A percentile compares a stretch with the other conserved stretches of the same genome.
Evolutionary conservation across 768 basidiomycete genomes (phyloP).

Genomic region (Trametes sanguinea): DNA sequence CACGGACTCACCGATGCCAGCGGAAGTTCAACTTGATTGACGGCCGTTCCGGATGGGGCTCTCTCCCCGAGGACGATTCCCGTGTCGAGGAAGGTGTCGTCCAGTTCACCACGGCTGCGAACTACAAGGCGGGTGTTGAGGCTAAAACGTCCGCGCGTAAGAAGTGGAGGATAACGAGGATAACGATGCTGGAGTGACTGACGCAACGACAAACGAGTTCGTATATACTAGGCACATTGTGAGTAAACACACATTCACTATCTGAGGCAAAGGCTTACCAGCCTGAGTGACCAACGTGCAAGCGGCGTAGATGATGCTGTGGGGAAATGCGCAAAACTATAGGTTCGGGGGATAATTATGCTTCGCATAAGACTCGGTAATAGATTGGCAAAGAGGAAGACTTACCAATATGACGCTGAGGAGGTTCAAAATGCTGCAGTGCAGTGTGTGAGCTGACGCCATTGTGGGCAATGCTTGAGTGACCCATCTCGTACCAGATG

Average conservation of each 20-base stretch:
- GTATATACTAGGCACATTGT: not conserved
- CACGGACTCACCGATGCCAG: too few relatives aligned
- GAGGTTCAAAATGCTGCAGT: too few relatives aligned
- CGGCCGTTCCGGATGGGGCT: not conserved
- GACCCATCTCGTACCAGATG: too few relatives aligned
- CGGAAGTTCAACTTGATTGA: not conserved
- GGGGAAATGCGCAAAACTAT: not conserved
- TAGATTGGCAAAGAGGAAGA: too few relatives aligned
- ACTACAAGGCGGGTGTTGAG: constrained; percentile 1
- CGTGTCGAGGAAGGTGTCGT: not conserved
- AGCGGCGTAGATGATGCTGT: not conserved
- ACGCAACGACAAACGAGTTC: constrained; percentile 3
- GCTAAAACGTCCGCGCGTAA: not conserved
- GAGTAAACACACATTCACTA: too few relatives aligned
- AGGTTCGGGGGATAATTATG: too few relatives aligned
- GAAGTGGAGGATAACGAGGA: too few relatives aligned
- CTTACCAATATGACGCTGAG: too few relatives aligned
- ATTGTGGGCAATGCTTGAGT: too few relatives aligned
- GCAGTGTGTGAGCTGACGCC: too few relatives aligned
- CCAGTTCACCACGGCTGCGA: not conserved
- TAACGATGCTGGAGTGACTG: not conserved
- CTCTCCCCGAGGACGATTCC: constrained; percentile 1
- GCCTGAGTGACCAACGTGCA: constrained; percentile 1
- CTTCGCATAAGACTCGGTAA: not conserved
- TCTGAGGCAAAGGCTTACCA: not conserved